phyloP scores from a whole-genome alignment of 2,329 filamentous ascomycete genomes.

The Fusarium sororula region DNA sequence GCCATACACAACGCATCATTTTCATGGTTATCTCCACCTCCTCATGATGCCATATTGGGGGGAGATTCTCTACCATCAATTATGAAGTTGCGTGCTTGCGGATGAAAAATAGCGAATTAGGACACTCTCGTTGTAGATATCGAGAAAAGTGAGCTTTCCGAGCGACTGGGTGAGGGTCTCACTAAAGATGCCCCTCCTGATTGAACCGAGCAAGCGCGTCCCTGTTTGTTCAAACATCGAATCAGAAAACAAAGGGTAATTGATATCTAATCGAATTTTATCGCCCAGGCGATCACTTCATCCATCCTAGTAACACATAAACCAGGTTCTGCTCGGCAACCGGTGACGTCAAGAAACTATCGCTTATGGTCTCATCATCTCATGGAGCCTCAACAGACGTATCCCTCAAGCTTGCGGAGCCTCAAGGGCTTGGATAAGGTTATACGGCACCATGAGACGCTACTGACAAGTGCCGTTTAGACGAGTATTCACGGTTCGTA shows the following conservation, averaged over 20 bases:
- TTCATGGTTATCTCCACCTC: not conserved
- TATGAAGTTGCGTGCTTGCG: rapidly evolving
- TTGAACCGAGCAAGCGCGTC: not conserved
- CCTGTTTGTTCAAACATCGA: rapidly evolving
- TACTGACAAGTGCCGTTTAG: not conserved
- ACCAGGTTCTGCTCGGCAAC: not conserved
- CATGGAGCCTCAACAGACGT: not conserved
- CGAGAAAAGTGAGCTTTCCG: rapidly evolving
- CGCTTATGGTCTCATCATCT: not conserved
- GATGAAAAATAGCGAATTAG: not conserved
- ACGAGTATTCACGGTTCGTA: too few species aligned
- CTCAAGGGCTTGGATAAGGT: not conserved
- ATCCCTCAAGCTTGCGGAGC: not conserved
- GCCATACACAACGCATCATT: not conserved
- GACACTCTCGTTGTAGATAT: rapidly evolving
- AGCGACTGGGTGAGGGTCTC: rapidly evolving
- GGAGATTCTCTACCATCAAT: not conserved
- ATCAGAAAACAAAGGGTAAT: not conserved
- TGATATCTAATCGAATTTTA: rapidly evolving
- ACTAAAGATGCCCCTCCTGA: rapidly evolving
- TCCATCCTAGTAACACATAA: rapidly evolving
- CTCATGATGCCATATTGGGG: not conserved
- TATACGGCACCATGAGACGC: not conserved
- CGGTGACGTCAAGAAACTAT: not conserved
- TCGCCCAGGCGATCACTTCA: too few species aligned